phyloP scores from a whole-genome alignment of 225 moss, liverwort and hornwort species.

The Rhytidiadelphus loreus region DNA sequence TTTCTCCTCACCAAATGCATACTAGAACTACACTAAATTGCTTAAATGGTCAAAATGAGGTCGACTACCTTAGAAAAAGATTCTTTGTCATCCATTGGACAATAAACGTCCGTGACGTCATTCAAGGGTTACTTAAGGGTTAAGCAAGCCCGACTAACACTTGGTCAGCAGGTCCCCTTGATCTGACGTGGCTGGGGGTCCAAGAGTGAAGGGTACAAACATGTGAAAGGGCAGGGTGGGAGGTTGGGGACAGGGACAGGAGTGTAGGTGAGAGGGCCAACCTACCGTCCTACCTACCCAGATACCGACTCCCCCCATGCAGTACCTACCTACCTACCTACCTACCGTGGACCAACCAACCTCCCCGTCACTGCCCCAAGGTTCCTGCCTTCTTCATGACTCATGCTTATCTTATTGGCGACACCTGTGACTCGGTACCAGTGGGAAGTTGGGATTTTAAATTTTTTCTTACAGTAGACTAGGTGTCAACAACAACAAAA shows the following conservation, averaged over 20 bases:
- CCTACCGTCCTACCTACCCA: constrained; percentile 27
- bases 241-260: constrained; percentile 1
- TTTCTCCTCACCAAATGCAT: no score
- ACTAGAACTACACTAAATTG: no score
- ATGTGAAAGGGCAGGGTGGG: neutral
- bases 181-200: neutral
- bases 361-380: neutral
- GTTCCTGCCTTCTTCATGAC: neutral
- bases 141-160: no score
- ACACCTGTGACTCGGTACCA: neutral
- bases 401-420: neutral
- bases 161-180: neutral
- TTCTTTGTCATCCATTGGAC: no score
- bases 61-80: no score
- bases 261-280: neutral
- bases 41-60: no score
- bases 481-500: no score
- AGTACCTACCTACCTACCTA: neutral
- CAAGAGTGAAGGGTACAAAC: neutral
- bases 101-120: no score
- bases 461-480: no score
- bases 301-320: neutral
- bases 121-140: no score
- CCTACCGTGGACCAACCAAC: neutral
- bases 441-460: no score